Evolutionary conservation across 2,329 filamentous ascomycete genomes (phyloP).

Genomic region (Hypocrella siamensis): DNA sequence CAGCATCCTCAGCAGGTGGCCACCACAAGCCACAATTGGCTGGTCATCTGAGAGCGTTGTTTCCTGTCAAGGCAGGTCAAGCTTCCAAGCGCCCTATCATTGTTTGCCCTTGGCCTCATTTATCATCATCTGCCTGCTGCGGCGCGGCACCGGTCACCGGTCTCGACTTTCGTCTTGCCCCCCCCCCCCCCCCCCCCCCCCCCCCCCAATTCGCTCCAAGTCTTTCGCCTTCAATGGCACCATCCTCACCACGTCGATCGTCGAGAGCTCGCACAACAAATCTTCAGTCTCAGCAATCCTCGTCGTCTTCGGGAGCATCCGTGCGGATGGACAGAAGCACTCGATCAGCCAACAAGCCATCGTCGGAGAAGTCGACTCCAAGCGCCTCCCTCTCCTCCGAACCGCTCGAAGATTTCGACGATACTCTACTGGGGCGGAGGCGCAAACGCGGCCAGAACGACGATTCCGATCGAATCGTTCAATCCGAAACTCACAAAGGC

Average conservation of each 20-base stretch:
- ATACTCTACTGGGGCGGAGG: slow-evolving; percentile 58
- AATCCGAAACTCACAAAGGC: slow-evolving; percentile 26
- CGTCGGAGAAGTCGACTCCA: slow-evolving; percentile 62
- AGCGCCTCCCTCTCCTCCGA: slow-evolving; percentile 59
- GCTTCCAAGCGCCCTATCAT: too few species aligned
- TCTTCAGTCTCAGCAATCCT: slow-evolving; percentile 61
- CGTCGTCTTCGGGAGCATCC: slow-evolving; percentile 65
- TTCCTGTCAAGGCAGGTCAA: too few species aligned
- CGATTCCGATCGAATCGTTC: slow-evolving; percentile 31
- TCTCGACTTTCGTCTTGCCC: not conserved
- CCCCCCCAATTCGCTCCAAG: slow-evolving; percentile 3
- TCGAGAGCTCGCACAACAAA: slow-evolving; percentile 76
- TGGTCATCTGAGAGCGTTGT: too few species aligned
- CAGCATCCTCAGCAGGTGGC: too few species aligned
- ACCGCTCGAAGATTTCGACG: slow-evolving; percentile 50
- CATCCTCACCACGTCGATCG: slow-evolving; percentile 65
- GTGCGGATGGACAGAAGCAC: slow-evolving; percentile 60
- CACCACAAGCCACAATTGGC: too few species aligned
- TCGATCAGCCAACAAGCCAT: slow-evolving; percentile 55
- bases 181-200: slow-evolving; percentile 15
- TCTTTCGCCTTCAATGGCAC: slow-evolving; percentile 36
- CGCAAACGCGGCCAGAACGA: slow-evolving; percentile 62
- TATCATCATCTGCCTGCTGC: too few species aligned
- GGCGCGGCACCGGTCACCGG: too few species aligned
- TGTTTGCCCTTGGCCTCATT: too few species aligned